Evolutionary conservation across 257 asterid species (phyloP).

Genomic region (Oldenlandia corymbosa): DNA sequence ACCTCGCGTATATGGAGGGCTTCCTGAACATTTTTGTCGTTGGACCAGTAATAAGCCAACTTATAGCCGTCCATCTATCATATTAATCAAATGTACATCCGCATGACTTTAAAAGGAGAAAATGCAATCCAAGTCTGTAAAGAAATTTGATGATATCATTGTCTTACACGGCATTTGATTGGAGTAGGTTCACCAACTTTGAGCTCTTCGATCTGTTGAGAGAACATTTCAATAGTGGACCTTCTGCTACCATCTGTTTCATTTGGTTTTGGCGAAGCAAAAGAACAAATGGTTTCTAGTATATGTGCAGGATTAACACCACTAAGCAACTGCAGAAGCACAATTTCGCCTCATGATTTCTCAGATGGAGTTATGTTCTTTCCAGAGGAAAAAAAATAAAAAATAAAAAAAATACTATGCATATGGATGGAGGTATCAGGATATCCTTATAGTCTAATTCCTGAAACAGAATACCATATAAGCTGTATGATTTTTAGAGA

Average conservation of each 20-base stretch:
- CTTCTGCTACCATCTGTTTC: slow-evolving; percentile 4
- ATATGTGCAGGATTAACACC: neutral
- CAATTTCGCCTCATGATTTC: neutral
- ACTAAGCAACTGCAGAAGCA: slow-evolving; percentile 15
- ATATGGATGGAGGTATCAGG: too few species aligned
- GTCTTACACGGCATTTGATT: slow-evolving; percentile 20
- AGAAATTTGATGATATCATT: neutral
- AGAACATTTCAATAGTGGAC: slow-evolving; percentile 1
- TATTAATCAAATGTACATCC: neutral
- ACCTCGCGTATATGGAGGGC: slow-evolving; percentile 41
- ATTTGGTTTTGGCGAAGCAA: slow-evolving; percentile 3
- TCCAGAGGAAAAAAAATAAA: too few species aligned
- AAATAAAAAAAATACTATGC: too few species aligned
- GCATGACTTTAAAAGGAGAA: neutral
- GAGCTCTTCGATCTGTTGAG: slow-evolving; percentile 3
- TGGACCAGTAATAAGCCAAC: slow-evolving; percentile 27
- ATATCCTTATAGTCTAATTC: neutral
- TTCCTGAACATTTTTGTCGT: slow-evolving; percentile 24
- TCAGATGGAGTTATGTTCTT: neutral
- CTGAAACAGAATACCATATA: neutral
- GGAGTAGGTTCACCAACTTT: slow-evolving; percentile 3
- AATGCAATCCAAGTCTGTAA: neutral
- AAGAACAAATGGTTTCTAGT: slow-evolving; percentile 20
- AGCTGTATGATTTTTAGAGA: neutral
- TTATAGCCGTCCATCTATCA: slow-evolving; percentile 19